Conservation (phyloP, 116 monocot genomes). For the Trichopus zeylanicus region DNA sequence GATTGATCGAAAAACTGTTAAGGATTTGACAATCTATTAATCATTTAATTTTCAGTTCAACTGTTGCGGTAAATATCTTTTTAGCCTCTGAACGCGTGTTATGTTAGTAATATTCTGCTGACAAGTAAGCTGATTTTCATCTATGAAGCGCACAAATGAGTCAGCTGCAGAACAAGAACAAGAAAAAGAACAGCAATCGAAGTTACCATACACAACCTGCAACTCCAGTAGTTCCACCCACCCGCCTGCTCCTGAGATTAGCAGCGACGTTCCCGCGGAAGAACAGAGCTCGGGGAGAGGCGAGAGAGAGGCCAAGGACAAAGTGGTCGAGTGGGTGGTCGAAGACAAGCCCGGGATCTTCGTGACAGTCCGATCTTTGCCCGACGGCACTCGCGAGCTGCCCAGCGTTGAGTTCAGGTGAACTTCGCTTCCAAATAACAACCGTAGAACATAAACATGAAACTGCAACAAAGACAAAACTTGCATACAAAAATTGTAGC, state of each 20-base stretch:
- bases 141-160: constrained; percentile 1
- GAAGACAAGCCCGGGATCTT: constrained; percentile 48
- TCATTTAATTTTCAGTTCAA: too few species aligned
- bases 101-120: too few species aligned
- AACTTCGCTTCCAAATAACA: constrained; percentile 4
- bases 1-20: too few species aligned
- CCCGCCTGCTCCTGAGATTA: neutral
- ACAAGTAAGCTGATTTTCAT: neutral
- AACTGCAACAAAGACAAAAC: too few species aligned
- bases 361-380: constrained; percentile 16
- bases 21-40: too few species aligned
- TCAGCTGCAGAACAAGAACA: neutral
- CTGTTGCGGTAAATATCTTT: neutral
- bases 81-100: too few species aligned
- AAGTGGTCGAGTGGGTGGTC: constrained; percentile 27
- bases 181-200: neutral
- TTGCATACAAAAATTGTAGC: neutral
- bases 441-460: neutral
- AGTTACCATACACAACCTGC: neutral
- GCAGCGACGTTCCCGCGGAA: too few species aligned
- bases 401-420: too few species aligned
- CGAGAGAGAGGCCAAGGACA: neutral
- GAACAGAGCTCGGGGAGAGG: neutral
- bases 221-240: neutral
- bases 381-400: too few species aligned